A percentile compares a stretch with the other conserved stretches of the same genome.
phyloP scores from a whole-genome alignment of 257 asterid species.

The Solanum sejunctum region DNA sequence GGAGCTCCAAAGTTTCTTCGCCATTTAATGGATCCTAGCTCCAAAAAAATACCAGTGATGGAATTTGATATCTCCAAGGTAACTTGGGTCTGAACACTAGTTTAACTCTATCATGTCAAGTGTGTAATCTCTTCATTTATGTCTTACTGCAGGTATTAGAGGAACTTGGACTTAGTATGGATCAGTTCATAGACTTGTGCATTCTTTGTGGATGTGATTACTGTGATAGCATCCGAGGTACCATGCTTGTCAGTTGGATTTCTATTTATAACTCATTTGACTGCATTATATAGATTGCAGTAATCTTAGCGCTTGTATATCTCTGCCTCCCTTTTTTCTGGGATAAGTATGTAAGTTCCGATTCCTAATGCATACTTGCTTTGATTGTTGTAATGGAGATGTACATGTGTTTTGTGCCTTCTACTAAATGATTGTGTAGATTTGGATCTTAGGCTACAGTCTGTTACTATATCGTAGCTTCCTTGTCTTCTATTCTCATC shows the following conservation, averaged over 20 bases:
- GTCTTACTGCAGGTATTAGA: conserved; percentile 54
- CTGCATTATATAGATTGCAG: not conserved
- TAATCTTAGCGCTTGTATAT: not conserved
- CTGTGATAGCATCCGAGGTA: conserved; percentile 95
- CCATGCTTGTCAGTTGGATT: not conserved
- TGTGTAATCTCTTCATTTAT: conserved; percentile 5
- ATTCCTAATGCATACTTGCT: not conserved
- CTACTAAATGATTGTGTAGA: not conserved
- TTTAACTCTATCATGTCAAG: not conserved
- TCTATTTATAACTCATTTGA: not conserved
- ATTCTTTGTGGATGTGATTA: conserved; percentile 96
- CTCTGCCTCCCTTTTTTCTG: not conserved
- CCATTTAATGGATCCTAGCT: conserved; percentile 97
- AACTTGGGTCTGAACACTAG: conserved; percentile 6
- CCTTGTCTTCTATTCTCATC: not conserved
- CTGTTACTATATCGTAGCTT: not conserved
- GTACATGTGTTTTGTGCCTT: not conserved
- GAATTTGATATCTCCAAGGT: conserved; percentile 95
- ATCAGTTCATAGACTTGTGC: conserved; percentile 95
- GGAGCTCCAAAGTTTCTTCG: conserved; percentile 95
- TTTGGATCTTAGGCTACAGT: not conserved
- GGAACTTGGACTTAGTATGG: conserved; percentile 84
- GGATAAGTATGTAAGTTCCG: not conserved
- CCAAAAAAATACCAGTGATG: conserved; percentile 98
- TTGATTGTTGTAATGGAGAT: not conserved